Evolutionary conservation across 108 stramenopile species (phyloP).

Genomic region (Parietichytrium sp.): DNA sequence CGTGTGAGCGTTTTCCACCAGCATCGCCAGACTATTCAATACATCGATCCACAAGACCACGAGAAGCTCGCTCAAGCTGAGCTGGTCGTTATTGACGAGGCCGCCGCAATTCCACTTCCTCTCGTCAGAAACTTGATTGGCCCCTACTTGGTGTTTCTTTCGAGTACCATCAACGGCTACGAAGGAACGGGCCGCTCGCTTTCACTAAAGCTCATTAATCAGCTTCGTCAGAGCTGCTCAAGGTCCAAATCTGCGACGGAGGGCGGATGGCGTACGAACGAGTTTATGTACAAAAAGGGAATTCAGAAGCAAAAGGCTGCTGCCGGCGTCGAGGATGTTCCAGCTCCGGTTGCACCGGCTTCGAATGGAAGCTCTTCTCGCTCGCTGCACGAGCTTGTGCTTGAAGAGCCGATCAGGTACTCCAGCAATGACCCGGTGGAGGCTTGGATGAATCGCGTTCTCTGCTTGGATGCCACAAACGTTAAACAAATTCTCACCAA

Average conservation of each 20-base stretch:
- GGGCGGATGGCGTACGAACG: slow-evolving; percentile 41
- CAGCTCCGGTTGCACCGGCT: slow-evolving; percentile 39
- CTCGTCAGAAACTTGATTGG: slow-evolving; percentile 81
- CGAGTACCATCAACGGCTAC: slow-evolving; percentile 97
- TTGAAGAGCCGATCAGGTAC: slow-evolving; percentile 94
- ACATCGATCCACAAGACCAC: slow-evolving; percentile 75
- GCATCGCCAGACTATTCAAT: slow-evolving; percentile 88
- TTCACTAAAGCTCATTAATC: slow-evolving; percentile 92
- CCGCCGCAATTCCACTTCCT: slow-evolving; percentile 97
- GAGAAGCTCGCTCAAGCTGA: slow-evolving; percentile 88
- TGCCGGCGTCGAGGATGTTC: slow-evolving; percentile 54
- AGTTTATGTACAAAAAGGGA: slow-evolving; percentile 35
- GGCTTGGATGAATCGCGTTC: slow-evolving; percentile 85
- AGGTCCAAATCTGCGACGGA: slow-evolving; percentile 57
- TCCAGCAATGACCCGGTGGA: slow-evolving; percentile 85
- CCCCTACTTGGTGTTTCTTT: slow-evolving; percentile 81
- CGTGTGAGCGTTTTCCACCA: slow-evolving; percentile 64
- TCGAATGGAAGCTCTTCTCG: slow-evolving; percentile 47
- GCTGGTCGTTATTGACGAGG: slow-evolving; percentile 96
- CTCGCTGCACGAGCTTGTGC: slow-evolving; percentile 77
- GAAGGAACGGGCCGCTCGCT: slow-evolving; percentile 97
- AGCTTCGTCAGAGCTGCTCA: slow-evolving; percentile 70
- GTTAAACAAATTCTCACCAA: slow-evolving; percentile 49
- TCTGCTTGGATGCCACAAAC: slow-evolving; percentile 82
- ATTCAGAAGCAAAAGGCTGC: slow-evolving; percentile 64